These are phyloP conservation scores for Skeletonema costatum DNA, from an alignment of 108 stramenopile species.

Conservation along the genomic window DNA sequence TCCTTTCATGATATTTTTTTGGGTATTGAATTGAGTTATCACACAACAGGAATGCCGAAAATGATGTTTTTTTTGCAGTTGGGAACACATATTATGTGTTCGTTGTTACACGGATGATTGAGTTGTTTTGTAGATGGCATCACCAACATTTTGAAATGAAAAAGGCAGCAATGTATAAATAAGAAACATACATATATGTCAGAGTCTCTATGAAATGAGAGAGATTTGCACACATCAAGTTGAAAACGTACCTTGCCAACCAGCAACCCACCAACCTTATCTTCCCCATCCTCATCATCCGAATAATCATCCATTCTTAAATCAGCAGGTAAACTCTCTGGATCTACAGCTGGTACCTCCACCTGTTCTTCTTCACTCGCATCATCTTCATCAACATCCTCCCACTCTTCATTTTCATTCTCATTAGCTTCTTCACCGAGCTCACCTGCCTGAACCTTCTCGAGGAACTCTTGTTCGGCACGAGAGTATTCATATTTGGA, in stretches of 20 bases:
- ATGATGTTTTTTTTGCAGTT: neutral
- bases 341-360: constrained; percentile 54
- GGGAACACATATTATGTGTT: neutral
- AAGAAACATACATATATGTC: neutral
- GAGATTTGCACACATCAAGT: too few species aligned
- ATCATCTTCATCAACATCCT: constrained; percentile 31
- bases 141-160: neutral
- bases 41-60: constrained; percentile 57
- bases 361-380: neutral
- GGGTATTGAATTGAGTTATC: constrained; percentile 14
- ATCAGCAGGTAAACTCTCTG: constrained; percentile 70
- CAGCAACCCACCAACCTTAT: constrained; percentile 70
- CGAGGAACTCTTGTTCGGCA: constrained; percentile 74
- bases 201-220: neutral
- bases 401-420: neutral
- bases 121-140: neutral
- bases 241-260: constrained; percentile 55
- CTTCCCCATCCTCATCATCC: constrained; percentile 81
- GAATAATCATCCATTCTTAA: constrained; percentile 94
- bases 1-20: constrained; percentile 55
- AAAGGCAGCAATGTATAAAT: neutral
- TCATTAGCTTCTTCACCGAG: constrained; percentile 34
- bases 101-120: neutral
- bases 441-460: constrained; percentile 30
- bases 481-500: constrained; percentile 81